Conservation (phyloP, 768 basidiomycete species). For the Psilocybe sp. region DNA sequence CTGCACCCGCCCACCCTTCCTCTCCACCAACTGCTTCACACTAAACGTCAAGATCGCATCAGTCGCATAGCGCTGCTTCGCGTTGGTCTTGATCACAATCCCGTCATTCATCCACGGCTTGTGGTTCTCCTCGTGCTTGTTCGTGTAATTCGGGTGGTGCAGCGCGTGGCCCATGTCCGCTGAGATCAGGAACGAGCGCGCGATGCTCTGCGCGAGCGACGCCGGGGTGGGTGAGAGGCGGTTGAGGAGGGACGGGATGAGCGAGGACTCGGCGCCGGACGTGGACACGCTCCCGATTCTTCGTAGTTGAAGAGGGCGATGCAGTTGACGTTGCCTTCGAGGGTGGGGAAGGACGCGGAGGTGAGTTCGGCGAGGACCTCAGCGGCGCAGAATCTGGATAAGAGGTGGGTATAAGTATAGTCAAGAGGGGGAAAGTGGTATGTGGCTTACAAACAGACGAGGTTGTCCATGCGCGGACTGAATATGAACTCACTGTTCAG, state of each 20-base stretch:
- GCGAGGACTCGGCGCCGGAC: constrained; percentile 83
- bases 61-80: constrained; percentile 73
- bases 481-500: constrained; percentile 92
- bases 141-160: constrained; percentile 80
- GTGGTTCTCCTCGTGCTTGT: constrained; percentile 85
- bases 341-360: constrained; percentile 38
- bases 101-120: constrained; percentile 81
- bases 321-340: constrained; percentile 79
- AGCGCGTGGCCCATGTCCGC: constrained; percentile 89
- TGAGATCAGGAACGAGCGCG: constrained; percentile 80
- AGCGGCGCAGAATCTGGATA: constrained; percentile 76
- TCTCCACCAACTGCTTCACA: constrained; percentile 74
- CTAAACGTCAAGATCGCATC: constrained; percentile 75
- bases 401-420: not conserved
- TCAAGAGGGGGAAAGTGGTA: constrained; percentile 5
- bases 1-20: constrained; percentile 75
- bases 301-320: constrained; percentile 96
- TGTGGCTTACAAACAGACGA: constrained; percentile 77
- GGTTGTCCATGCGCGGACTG: constrained; percentile 88
- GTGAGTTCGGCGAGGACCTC: constrained; percentile 70
- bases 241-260: constrained; percentile 79
- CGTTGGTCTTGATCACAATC: constrained; percentile 90
- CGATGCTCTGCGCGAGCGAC: constrained; percentile 63
- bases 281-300: constrained; percentile 78
- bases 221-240: constrained; percentile 75